Evolutionary conservation across 2,329 filamentous ascomycete genomes (phyloP), one percentile per base, ranked within the genome.

Genomic region (Colletotrichum chlorophyti): DNA sequence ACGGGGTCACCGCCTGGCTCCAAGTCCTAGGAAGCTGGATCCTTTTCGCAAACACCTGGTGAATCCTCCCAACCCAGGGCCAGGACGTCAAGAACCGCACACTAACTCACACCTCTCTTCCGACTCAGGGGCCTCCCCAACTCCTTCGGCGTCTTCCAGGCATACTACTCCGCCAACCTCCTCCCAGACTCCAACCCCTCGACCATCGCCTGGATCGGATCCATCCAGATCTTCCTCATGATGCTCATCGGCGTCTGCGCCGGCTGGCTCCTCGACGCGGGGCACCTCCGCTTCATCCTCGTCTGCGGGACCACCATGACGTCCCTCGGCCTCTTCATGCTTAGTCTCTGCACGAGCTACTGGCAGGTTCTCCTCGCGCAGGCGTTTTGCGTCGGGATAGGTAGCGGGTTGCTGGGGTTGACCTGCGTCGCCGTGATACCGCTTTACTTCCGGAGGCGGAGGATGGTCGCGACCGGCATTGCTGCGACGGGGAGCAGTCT

Each of bases 91-190:
- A n/a, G n/a, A 32, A 3, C 4, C 27, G 23, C 4, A 6, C 9
- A 17, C 15, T 31, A 4, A 5, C 24, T 38, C 17, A 53, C 32
- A 46, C 15, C 4, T 9, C 17, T 9, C 5, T n/a, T 24, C 37
- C 31, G 21, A 37, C n/a, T n/a, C n/a, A 83, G 81, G 76, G 70
- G 71, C 4, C 65, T 72, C 6, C 55, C 69, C n/a, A 70, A 68
- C 57, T 64, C 77, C n/a, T 84, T 83, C 53, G 82, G 82, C 6
- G 76, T 81, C 5, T 85, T 83, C 59, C 80, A 84, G 60, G 77
- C 77, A 5, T 83, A 83, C 68, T 84, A 84, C 62, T 63, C 64
- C 35, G 75, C 67, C 35, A 71, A 74, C 1, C 60, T 64, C 8
- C 45, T 60, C 8, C 38, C 45, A 3, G 43, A 49, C 32, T 14